Evolutionary conservation across 306 rosid genomes (phyloP).

Genomic region (Prunus kanzakura): DNA sequence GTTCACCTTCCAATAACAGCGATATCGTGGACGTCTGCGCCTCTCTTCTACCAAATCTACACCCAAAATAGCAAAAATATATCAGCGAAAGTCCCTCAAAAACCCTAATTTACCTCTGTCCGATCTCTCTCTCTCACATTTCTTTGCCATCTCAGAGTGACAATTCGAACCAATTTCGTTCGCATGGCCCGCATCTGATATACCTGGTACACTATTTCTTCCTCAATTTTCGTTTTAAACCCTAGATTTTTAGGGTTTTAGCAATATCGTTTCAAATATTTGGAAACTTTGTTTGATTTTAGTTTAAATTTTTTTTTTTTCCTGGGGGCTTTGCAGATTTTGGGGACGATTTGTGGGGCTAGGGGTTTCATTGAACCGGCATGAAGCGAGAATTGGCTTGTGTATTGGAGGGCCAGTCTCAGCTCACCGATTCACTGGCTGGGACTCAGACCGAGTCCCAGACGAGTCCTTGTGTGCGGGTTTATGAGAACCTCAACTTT

Average conservation of each 20-base stretch:
- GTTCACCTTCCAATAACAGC: slow-evolving; percentile 33
- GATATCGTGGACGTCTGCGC: slow-evolving; percentile 38
- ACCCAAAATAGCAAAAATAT: not conserved
- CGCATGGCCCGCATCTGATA: slow-evolving; percentile 29
- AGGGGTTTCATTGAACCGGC: slow-evolving; percentile 8
- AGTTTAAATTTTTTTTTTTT: not conserved
- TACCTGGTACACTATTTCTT: slow-evolving; percentile 26
- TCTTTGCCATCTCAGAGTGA: not conserved
- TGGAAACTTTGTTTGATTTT: not conserved
- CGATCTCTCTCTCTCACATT: slow-evolving; percentile 12
- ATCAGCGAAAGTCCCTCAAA: slow-evolving; percentile 1
- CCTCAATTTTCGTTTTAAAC: slow-evolving; percentile 8
- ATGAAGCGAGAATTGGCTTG: slow-evolving; percentile 52
- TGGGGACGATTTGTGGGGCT: slow-evolving; percentile 14
- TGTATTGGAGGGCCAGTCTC: slow-evolving; percentile 35
- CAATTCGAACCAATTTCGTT: slow-evolving; percentile 6
- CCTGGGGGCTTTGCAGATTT: slow-evolving; percentile 19
- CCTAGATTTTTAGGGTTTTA: slow-evolving; percentile 11
- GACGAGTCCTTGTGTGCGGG: slow-evolving; percentile 20
- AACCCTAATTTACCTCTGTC: slow-evolving; percentile 38
- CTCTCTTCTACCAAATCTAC: slow-evolving; percentile 19
- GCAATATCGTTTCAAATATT: not conserved
- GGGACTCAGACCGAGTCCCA: slow-evolving; percentile 22
- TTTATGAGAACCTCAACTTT: slow-evolving; percentile 25
- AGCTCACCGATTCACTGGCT: slow-evolving; percentile 31